These are phyloP conservation scores for Colletotrichum falcatum DNA, from an alignment of 2,329 filamentous ascomycete species.

Conservation along the genomic window DNA sequence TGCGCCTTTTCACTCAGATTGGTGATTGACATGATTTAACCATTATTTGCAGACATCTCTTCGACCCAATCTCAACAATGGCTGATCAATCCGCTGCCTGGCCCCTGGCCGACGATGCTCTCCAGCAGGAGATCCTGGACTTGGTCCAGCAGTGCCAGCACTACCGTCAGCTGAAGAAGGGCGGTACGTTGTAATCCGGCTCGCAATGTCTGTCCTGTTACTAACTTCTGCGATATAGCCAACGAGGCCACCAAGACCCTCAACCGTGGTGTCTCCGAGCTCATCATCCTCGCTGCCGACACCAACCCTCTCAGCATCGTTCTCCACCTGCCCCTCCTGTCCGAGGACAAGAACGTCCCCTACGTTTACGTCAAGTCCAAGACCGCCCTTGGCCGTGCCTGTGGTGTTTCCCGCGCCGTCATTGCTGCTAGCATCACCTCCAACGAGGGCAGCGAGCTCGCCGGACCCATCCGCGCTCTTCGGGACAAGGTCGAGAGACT, in stretches of 20 bases:
- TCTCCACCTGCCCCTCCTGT: conserved; percentile 88
- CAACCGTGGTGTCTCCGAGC: conserved; percentile 89
- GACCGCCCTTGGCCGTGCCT: conserved; percentile 88
- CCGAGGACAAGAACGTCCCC: conserved; percentile 82
- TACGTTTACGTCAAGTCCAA: conserved; percentile 73
- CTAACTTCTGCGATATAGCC: conserved; percentile 14
- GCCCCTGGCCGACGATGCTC: conserved; percentile 78
- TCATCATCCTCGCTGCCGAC: conserved; percentile 91
- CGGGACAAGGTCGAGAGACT: conserved; percentile 97
- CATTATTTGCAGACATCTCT: conserved; percentile 15
- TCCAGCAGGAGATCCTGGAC: conserved; percentile 86
- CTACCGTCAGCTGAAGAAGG: conserved; percentile 86
- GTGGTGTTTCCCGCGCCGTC: conserved; percentile 88
- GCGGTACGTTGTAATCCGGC: conserved; percentile 67
- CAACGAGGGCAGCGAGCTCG: conserved; percentile 90
- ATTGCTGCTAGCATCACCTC: conserved; percentile 91
- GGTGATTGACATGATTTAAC: background rate
- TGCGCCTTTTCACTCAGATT: background rate
- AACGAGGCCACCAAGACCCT: conserved; percentile 80
- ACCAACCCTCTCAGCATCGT: conserved; percentile 89
- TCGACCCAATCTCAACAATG: conserved; percentile 35
- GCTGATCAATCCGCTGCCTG: conserved; percentile 60
- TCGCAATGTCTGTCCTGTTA: conserved; percentile 57
- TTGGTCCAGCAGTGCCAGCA: conserved; percentile 79
- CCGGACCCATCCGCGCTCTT: conserved; percentile 85